Conservation (phyloP, 805 yeast genomes). For the Yarrowia bubula region DNA sequence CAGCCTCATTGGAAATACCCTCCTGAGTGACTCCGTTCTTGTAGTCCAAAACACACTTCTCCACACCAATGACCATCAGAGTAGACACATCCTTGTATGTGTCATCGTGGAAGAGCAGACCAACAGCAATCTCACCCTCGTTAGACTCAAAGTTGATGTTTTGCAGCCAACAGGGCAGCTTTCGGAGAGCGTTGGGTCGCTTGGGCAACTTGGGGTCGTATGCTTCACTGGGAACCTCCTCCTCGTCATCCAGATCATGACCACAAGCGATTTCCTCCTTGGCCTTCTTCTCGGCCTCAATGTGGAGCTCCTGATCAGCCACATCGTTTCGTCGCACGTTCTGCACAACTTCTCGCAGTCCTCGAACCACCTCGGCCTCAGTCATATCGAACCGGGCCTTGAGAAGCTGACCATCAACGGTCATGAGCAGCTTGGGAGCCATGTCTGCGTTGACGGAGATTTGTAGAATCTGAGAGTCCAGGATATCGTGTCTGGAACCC, state of each 20-base stretch:
- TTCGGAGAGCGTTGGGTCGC: slow-evolving; percentile 26
- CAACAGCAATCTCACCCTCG: slow-evolving; percentile 34
- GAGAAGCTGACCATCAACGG: slow-evolving; percentile 32
- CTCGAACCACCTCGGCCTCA: slow-evolving; percentile 39
- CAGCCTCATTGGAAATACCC: not conserved
- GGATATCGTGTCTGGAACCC: slow-evolving; percentile 36
- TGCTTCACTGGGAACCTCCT: not conserved
- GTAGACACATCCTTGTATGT: slow-evolving; percentile 13
- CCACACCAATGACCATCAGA: not conserved
- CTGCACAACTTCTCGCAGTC: slow-evolving; percentile 34
- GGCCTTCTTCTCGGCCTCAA: not conserved
- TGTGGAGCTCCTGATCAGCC: not conserved
- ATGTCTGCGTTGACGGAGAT: slow-evolving; percentile 34
- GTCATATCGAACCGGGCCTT: slow-evolving; percentile 36
- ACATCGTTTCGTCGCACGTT: slow-evolving; percentile 18
- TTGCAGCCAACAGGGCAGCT: slow-evolving; percentile 37
- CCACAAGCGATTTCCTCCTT: slow-evolving; percentile 16
- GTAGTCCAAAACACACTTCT: not conserved
- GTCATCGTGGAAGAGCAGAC: slow-evolving; percentile 22
- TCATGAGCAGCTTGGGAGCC: slow-evolving; percentile 37
- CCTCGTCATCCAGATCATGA: not conserved
- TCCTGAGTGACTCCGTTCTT: slow-evolving; percentile 6
- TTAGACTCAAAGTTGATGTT: slow-evolving; percentile 35
- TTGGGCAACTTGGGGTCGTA: slow-evolving; percentile 7
- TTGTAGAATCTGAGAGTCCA: slow-evolving; percentile 32